A percentile compares a stretch with the other conserved stretches of the same genome.
These are phyloP conservation scores for Acacia acuminata DNA, from an alignment of 306 rosid genomes.

Conservation along the genomic window DNA sequence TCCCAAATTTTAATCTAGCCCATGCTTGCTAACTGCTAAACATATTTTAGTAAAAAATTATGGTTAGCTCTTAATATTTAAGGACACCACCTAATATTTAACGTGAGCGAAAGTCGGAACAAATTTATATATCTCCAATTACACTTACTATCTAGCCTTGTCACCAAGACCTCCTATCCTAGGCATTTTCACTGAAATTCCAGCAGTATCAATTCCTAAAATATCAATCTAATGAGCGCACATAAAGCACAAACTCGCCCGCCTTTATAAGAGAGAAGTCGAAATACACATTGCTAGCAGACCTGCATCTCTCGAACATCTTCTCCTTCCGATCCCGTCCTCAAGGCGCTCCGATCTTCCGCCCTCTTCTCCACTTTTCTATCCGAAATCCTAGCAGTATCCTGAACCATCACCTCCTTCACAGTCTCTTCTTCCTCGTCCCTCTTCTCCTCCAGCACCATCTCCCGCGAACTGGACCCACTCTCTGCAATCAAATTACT, in stretches of 20 bases:
- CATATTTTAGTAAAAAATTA: not conserved
- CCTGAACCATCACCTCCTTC: conserved; percentile 52
- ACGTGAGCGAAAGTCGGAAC: not conserved
- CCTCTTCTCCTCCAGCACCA: conserved; percentile 47
- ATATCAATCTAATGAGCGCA: not conserved
- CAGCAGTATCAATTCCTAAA: not conserved
- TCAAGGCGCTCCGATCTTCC: conserved; percentile 39
- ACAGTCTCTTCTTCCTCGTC: conserved; percentile 34
- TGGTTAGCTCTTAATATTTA: not conserved
- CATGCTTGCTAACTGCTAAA: not conserved
- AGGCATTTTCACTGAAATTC: not conserved
- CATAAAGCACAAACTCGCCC: conserved; percentile 52
- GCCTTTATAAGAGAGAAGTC: conserved; percentile 37
- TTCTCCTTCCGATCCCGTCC: conserved; percentile 80
- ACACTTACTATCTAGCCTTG: not conserved
- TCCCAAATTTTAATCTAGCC: not conserved
- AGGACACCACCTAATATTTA: not conserved
- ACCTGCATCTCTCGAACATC: conserved; percentile 90
- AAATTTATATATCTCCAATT: not conserved
- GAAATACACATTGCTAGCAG: conserved; percentile 45
- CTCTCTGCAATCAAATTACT: conserved; percentile 49
- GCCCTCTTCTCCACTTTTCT: not conserved
- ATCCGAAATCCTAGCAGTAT: conserved; percentile 28
- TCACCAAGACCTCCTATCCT: not conserved
- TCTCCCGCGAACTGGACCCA: conserved; percentile 40